phyloP scores from a whole-genome alignment of 345 rosid genomes.

The Rhodamnia argentea region DNA sequence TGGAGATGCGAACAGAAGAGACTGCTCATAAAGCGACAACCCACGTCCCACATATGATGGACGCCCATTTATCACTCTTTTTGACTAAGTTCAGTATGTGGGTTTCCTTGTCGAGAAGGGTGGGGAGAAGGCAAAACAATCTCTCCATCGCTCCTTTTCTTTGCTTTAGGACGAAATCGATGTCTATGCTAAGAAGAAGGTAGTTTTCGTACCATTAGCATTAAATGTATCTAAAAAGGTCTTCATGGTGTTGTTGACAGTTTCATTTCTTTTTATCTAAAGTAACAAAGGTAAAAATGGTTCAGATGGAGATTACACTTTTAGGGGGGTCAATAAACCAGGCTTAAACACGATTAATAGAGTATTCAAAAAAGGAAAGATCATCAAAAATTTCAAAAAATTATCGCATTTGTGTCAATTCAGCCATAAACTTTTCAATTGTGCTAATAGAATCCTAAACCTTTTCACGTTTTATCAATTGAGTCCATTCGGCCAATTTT shows the following conservation, averaged over 20 bases:
- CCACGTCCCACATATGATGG: neutral
- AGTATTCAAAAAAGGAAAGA: no score
- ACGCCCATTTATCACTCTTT: neutral
- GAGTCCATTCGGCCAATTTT: no score
- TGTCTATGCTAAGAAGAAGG: neutral
- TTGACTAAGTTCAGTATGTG: neutral
- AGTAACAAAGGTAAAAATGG: no score
- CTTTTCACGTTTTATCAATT: no score
- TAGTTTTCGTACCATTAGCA: neutral
- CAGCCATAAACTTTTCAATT: no score
- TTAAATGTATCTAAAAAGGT: neutral
- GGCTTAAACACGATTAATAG: no score
- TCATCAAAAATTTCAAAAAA: no score
- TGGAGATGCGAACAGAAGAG: neutral
- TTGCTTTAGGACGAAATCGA: neutral
- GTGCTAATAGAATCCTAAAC: no score
- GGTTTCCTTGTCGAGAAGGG: neutral
- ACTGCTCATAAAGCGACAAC: neutral
- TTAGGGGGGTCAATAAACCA: no score
- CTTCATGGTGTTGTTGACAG: neutral
- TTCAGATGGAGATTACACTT: no score
- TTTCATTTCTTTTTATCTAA: no score
- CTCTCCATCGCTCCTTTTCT: neutral
- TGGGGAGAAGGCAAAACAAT: neutral
- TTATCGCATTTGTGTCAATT: no score